Conservation (phyloP, 768 basidiomycete genomes). For the Rhodotorula graminis region DNA sequence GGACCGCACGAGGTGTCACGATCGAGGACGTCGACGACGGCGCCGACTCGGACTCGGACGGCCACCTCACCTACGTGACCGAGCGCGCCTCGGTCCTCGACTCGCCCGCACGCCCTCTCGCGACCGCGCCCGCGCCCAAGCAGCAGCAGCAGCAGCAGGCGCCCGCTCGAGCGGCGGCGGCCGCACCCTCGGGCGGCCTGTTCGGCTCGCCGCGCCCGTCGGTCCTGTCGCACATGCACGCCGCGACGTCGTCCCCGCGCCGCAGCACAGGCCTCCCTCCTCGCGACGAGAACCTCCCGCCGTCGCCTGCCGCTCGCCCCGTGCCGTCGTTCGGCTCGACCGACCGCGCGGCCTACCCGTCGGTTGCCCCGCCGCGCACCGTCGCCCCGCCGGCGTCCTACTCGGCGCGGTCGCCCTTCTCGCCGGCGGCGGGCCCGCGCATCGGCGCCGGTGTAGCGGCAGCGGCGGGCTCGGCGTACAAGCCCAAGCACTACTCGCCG, state of each 20-base stretch:
- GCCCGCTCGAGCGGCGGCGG: not conserved
- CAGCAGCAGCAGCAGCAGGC: not conserved
- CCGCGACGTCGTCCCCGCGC: not conserved
- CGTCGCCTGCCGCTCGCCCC: no score
- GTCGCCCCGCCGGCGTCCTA: not conserved
- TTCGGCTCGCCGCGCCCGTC: not conserved
- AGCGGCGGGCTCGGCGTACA: not conserved
- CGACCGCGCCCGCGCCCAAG: not conserved
- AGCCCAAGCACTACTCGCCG: slow-evolving; percentile 1
- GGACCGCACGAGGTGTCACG: not conserved
- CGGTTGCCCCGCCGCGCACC: not conserved
- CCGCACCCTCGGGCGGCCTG: not conserved
- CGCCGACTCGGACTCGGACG: not conserved
- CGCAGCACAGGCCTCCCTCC: not conserved
- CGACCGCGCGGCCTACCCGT: not conserved
- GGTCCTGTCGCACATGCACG: not conserved
- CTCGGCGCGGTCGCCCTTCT: not conserved
- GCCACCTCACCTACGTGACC: slow-evolving; percentile 28
- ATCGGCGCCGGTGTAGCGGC: no score
- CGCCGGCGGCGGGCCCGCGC: not conserved
- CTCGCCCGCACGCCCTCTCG: not conserved
- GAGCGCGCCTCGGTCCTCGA: slow-evolving; percentile 8
- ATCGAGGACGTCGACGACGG: not conserved
- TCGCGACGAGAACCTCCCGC: slow-evolving; percentile 4
- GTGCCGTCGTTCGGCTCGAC: no score